A percentile compares a stretch with the other conserved stretches of the same genome.
Conservation (phyloP, 23 red algal genomes). For the Cyanidioschyzon merolae region DNA sequence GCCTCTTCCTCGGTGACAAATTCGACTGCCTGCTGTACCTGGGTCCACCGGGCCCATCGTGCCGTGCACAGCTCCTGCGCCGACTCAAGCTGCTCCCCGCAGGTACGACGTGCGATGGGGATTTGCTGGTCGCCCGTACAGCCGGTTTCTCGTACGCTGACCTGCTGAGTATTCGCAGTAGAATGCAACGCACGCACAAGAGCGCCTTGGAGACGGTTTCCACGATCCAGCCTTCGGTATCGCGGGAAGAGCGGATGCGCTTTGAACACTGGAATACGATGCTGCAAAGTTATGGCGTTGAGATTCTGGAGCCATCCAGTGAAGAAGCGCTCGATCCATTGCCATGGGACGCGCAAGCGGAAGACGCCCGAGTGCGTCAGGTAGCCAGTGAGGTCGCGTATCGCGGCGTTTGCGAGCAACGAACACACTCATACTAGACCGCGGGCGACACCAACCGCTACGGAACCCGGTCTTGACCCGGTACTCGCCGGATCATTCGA, state of each 20-base stretch:
- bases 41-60: neutral
- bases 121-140: neutral
- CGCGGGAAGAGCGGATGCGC: neutral
- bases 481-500: no score
- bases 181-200: neutral
- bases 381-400: no score
- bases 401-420: no score
- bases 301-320: neutral
- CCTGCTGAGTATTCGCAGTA: neutral
- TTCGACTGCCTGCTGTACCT: slow-evolving; percentile 20
- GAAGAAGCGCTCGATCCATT: no score
- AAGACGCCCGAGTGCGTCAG: no score
- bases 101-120: neutral
- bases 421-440: no score
- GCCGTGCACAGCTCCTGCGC: slow-evolving; percentile 11
- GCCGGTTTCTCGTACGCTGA: neutral
- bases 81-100: neutral
- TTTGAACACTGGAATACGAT: neutral
- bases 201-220: neutral
- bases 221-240: neutral
- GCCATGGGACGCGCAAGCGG: no score
- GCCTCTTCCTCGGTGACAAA: slow-evolving; percentile 12
- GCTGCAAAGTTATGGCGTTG: neutral
- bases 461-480: no score
- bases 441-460: no score